A percentile compares a stretch with the other conserved stretches of the same genome.
Conservation (phyloP, 1,284 basidiomycete species). For the Volvariella surrecta region DNA sequence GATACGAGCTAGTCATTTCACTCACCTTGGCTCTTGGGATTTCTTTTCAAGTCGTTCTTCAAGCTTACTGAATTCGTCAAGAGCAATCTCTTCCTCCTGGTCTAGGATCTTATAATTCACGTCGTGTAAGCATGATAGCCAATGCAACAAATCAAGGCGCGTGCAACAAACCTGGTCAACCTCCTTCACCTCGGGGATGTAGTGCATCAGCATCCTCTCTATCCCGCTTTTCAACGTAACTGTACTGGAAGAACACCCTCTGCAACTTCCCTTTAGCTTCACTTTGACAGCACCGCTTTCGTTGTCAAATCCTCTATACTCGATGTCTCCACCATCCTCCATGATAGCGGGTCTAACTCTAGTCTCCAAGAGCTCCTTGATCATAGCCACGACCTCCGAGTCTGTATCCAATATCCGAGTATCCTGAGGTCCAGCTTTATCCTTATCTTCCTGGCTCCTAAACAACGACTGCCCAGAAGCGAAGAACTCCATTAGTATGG, state of each 20-base stretch:
- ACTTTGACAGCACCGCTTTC: slow-evolving; percentile 67
- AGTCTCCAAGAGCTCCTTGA: slow-evolving; percentile 95
- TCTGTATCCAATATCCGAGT: slow-evolving; percentile 95
- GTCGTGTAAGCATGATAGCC: slow-evolving; percentile 8
- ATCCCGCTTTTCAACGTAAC: slow-evolving; percentile 96
- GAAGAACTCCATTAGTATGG: slow-evolving; percentile 97
- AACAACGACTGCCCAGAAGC: slow-evolving; percentile 85
- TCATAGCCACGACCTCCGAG: slow-evolving; percentile 98
- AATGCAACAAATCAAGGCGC: too few species aligned
- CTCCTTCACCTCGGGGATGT: slow-evolving; percentile 95
- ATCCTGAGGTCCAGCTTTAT: slow-evolving; percentile 83
- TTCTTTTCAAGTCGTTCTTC: slow-evolving; percentile 63
- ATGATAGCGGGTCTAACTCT: slow-evolving; percentile 93
- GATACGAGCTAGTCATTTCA: slow-evolving; percentile 2
- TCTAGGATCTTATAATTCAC: slow-evolving; percentile 93
- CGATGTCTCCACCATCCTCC: slow-evolving; percentile 90
- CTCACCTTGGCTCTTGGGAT: slow-evolving; percentile 34
- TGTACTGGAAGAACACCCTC: slow-evolving; percentile 88
- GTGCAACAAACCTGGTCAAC: slow-evolving; percentile 90
- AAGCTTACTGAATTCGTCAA: slow-evolving; percentile 89
- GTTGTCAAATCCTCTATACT: slow-evolving; percentile 71
- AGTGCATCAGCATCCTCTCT: slow-evolving; percentile 99
- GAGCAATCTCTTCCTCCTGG: slow-evolving; percentile 82
- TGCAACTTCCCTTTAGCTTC: slow-evolving; percentile 93
- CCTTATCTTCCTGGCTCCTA: slow-evolving; percentile 67